These are phyloP conservation scores for Climacium dendroides DNA, from an alignment of 225 moss, liverwort and hornwort genomes.

Conservation along the genomic window DNA sequence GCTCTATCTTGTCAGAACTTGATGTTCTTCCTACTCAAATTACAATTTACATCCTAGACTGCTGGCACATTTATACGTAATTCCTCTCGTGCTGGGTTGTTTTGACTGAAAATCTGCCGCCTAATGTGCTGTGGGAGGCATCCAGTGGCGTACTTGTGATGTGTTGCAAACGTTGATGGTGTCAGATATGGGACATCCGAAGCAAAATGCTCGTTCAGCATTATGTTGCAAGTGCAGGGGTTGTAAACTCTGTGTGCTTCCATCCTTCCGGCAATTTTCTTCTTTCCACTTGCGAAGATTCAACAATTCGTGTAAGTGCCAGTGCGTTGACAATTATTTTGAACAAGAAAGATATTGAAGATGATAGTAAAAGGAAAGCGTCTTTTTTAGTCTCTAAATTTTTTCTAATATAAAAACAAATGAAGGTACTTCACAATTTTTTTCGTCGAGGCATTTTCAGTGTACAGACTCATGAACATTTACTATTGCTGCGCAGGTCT, in stretches of 20 bases:
- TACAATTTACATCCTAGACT: not conserved
- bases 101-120: not conserved
- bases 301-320: conserved; percentile 56
- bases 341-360: not conserved
- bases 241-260: conserved; percentile 74
- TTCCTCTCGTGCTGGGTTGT: not conserved
- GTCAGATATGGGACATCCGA: conserved; percentile 83
- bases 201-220: conserved; percentile 89
- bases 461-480: not conserved
- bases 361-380: too few relatives aligned
- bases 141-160: not conserved
- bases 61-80: not conserved
- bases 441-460: not conserved
- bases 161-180: conserved; percentile 1
- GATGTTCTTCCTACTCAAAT: not conserved
- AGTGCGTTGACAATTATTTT: not conserved
- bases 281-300: conserved; percentile 86
- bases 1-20: not conserved
- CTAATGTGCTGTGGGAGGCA: not conserved
- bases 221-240: conserved; percentile 62
- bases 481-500: conserved; percentile 21
- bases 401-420: too few relatives aligned
- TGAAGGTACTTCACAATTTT: not conserved
- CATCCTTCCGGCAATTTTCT: conserved; percentile 95
- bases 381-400: too few relatives aligned